These are phyloP conservation scores for Rhodotorula taiwanensis DNA, from an alignment of 768 basidiomycete genomes.

Conservation along the genomic window DNA sequence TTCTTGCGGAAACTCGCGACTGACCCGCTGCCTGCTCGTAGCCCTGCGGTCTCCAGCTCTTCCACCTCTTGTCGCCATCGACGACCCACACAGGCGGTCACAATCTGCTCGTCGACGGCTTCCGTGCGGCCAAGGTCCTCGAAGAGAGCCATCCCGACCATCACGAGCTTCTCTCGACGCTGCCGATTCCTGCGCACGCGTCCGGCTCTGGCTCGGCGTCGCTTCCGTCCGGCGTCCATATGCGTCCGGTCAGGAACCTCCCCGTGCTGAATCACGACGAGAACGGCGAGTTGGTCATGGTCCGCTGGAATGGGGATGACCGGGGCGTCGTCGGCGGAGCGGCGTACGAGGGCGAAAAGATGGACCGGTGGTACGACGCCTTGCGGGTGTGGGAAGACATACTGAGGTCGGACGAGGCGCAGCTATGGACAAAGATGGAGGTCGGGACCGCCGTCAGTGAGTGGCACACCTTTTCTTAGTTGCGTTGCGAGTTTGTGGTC, in stretches of 20 bases:
- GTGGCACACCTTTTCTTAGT: no score
- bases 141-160: constrained; percentile 63
- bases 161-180: constrained; percentile 61
- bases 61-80: constrained; percentile 71
- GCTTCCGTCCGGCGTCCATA: constrained; percentile 39
- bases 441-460: constrained; percentile 78
- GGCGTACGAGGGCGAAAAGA: constrained; percentile 53
- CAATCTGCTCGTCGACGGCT: constrained; percentile 90
- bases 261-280: constrained; percentile 66
- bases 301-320: constrained; percentile 94
- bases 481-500: no score
- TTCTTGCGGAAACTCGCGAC: neutral
- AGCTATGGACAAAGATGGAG: constrained; percentile 84
- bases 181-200: constrained; percentile 75
- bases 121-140: constrained; percentile 78
- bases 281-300: constrained; percentile 61
- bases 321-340: constrained; percentile 59
- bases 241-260: constrained; percentile 57
- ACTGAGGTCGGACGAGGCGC: constrained; percentile 70
- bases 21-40: constrained; percentile 46
- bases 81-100: constrained; percentile 67
- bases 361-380: constrained; percentile 83
- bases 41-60: constrained; percentile 89
- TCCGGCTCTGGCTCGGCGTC: constrained; percentile 61
- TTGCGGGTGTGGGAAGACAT: constrained; percentile 68